Evolutionary conservation across 1,284 basidiomycete species (phyloP).

Genomic region (Puccinia hordei): DNA sequence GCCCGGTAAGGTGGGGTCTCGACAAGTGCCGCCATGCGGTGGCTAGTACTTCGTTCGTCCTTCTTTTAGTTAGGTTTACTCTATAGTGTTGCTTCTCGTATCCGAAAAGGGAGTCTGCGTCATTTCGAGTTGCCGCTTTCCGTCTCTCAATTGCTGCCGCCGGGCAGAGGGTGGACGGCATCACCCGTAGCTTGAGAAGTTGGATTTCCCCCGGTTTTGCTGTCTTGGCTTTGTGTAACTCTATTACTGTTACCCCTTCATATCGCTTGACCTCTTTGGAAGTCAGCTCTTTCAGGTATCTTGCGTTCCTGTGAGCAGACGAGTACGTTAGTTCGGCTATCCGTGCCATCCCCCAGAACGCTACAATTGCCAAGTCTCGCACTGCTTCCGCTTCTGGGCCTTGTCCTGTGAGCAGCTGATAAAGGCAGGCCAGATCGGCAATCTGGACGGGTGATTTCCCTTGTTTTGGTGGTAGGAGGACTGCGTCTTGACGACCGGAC

Average conservation of each 20-base stretch:
- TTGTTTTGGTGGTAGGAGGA: not conserved
- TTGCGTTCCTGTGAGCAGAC: not conserved
- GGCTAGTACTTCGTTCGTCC: not conserved
- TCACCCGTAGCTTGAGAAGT: not conserved
- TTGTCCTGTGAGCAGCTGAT: not conserved
- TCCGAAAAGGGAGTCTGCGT: not conserved
- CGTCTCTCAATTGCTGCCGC: not conserved
- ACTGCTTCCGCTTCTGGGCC: not conserved
- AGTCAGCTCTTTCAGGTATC: too few species aligned
- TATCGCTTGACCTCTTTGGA: not conserved
- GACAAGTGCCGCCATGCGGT: too few species aligned
- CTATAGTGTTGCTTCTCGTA: too few species aligned
- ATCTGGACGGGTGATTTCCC: not conserved
- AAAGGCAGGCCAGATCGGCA: not conserved
- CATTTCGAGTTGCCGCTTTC: too few species aligned
- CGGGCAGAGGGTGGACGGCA: not conserved
- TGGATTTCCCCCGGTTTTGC: not conserved
- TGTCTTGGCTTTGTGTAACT: too few species aligned
- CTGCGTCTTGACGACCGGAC: not conserved
- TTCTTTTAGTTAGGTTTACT: too few species aligned
- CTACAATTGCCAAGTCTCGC: not conserved
- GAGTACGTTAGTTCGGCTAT: not conserved
- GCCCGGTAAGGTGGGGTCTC: not conserved
- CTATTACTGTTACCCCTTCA: not conserved
- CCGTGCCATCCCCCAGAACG: conserved; percentile 9